These are phyloP conservation scores for Salvia hispanica DNA, from an alignment of 257 asterid species.

Conservation along the genomic window DNA sequence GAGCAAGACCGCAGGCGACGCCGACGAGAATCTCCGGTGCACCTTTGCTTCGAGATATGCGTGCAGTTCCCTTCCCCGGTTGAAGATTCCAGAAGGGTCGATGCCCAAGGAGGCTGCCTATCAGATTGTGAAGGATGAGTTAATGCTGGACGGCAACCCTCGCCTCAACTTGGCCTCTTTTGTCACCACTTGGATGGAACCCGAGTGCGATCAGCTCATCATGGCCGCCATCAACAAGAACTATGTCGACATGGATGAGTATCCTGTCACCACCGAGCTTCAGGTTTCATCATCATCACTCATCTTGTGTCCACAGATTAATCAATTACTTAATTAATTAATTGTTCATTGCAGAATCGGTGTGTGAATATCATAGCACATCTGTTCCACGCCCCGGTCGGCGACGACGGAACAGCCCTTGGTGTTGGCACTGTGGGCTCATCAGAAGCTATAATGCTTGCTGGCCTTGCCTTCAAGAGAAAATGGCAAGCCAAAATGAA, in stretches of 20 bases:
- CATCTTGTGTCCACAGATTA: slow-evolving; percentile 22
- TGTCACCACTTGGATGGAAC: slow-evolving; percentile 89
- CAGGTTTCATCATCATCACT: slow-evolving; percentile 32
- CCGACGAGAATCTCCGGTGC: slow-evolving; percentile 45
- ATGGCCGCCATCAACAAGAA: slow-evolving; percentile 66
- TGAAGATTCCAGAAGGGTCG: slow-evolving; percentile 48
- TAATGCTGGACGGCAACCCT: slow-evolving; percentile 81
- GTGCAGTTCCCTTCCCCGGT: slow-evolving; percentile 59
- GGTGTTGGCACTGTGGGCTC: slow-evolving; percentile 91
- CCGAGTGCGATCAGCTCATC: slow-evolving; percentile 70
- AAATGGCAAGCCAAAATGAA: slow-evolving; percentile 76
- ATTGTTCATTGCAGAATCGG: slow-evolving; percentile 50
- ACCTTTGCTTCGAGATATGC: slow-evolving; percentile 75
- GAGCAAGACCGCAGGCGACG: slow-evolving; percentile 32
- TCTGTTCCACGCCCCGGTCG: slow-evolving; percentile 71
- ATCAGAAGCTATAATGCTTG: slow-evolving; percentile 87
- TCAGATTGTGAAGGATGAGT: slow-evolving; percentile 69
- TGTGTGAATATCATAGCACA: slow-evolving; percentile 81
- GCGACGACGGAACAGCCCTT: slow-evolving; percentile 55
- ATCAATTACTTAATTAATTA: no score
- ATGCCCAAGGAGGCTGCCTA: slow-evolving; percentile 83
- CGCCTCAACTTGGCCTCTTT: slow-evolving; percentile 76
- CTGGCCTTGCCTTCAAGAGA: slow-evolving; percentile 84
- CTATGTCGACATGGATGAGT: slow-evolving; percentile 79
- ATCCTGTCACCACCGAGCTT: slow-evolving; percentile 83